Conservation (phyloP, 1,139 yeast species). For the Saccharomycopsis crataegensis region DNA sequence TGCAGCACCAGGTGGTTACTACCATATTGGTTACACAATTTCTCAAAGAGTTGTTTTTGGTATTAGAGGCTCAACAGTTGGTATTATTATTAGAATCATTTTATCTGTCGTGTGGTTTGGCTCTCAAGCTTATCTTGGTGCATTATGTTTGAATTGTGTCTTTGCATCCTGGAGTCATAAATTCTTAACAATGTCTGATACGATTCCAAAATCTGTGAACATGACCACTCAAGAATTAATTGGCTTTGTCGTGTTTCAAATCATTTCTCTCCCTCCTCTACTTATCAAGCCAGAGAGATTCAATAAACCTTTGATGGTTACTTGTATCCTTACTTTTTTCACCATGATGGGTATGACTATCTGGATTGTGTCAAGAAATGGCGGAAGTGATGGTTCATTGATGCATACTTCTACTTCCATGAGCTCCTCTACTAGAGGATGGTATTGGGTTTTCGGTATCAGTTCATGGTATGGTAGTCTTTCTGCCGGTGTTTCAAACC, state of each 20-base stretch:
- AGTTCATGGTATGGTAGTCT: constrained; percentile 37
- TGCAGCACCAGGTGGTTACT: constrained; percentile 37
- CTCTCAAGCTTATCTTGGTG: constrained; percentile 36
- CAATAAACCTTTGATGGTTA: constrained; percentile 17
- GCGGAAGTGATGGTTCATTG: constrained; percentile 31
- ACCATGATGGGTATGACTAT: constrained; percentile 39
- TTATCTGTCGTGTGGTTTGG: constrained; percentile 37
- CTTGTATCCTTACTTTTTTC: constrained; percentile 30
- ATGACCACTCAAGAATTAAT: constrained; percentile 35
- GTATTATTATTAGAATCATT: constrained; percentile 35
- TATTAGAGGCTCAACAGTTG: constrained; percentile 35
- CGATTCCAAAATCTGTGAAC: constrained; percentile 30
- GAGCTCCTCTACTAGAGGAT: constrained; percentile 26
- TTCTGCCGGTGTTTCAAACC: constrained; percentile 30
- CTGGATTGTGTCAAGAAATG: constrained; percentile 28
- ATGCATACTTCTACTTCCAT: constrained; percentile 25
- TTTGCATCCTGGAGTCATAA: constrained; percentile 31
- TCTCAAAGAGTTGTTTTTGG: constrained; percentile 41
- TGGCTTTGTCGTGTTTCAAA: constrained; percentile 37
- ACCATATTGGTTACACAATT: constrained; percentile 40
- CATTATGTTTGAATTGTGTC: constrained; percentile 31
- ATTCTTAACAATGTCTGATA: constrained; percentile 30
- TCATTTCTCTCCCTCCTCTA: constrained; percentile 33
- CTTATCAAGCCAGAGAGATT: constrained; percentile 28
- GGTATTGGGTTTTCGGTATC: constrained; percentile 38